Base-by-base conservation (phyloP, 2,329 filamentous ascomycete genomes). In the Pyrenochaeta sp. region DNA sequence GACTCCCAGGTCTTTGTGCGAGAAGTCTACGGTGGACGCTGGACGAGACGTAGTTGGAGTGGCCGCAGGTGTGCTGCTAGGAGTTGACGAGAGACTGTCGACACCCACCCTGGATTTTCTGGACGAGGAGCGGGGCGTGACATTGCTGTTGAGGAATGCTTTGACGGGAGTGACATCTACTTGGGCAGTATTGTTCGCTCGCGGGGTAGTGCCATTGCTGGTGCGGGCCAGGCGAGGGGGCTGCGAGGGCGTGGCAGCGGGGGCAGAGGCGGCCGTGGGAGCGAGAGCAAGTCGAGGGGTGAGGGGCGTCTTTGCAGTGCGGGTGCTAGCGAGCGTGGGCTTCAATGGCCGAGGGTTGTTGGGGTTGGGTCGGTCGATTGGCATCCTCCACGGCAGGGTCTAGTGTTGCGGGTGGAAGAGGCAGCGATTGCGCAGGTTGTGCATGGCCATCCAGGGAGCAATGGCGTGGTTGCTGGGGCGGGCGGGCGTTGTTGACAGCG, bases 61-160 rank as follows among this genome's bases (percentile, higher is more conserved):
- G 26, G 63, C 68, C 32, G 55, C 81, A 4, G 84, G 83, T 0
- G 84, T 87, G 43, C 77, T 79, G 49, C 71, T 82, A 3, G 89
- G 86, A 1, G 90, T 90, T 21, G 81, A 82, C 45, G 78, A 81
- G 18, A 80, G 73, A 68, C 87, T 90, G 66, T 89, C 85, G 44
- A 85, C 81, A 55, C 66, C 65, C 3, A 67, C 65, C 19, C 90
- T 85, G 57, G 77, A 85, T 67, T 84, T 89, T 50, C 91, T 81
- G 35, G 84, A 78, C 7, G 87, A 87, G 7, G 90, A 90, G 54
- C 91, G 84, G 36, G 90, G 89, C 3, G 91, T 95, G 65, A 91
- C 76, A 67, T 89, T 91, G 67, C 74, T 81, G 69, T 71, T 83
- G 30, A 90, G 72, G 58, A 82, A 82, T 36, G 81, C 64, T 35